phyloP scores from a whole-genome alignment of 164 flowering plant genomes.

The Piper betle region DNA sequence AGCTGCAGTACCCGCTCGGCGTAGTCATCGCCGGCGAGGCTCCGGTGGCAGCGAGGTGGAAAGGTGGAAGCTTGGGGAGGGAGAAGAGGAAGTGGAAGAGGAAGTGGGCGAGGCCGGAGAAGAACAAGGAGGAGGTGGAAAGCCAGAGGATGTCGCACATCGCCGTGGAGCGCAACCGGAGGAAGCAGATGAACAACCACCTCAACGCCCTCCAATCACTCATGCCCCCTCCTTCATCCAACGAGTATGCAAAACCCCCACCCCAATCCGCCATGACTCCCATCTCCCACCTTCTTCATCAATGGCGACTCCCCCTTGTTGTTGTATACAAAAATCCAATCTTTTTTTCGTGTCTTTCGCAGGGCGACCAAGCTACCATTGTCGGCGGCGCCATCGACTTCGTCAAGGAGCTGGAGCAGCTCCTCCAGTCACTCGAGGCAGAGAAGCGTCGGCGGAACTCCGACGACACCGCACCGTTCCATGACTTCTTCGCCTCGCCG shows the following conservation, averaged over 20 bases:
- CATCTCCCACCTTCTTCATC: not conserved
- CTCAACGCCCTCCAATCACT: slow-evolving; percentile 46
- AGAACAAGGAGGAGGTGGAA: slow-evolving; percentile 55
- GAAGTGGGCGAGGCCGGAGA: slow-evolving; percentile 28
- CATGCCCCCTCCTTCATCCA: slow-evolving; percentile 55
- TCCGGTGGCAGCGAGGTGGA: not conserved
- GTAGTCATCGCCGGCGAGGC: slow-evolving; percentile 4
- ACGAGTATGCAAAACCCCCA: slow-evolving; percentile 20
- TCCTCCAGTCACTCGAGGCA: slow-evolving; percentile 41
- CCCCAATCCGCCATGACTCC: not conserved
- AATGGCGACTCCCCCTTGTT: not conserved
- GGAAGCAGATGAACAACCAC: slow-evolving; percentile 63
- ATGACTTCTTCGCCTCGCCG: slow-evolving; percentile 17
- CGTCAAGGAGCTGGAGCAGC: slow-evolving; percentile 56
- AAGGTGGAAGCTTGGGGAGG: not conserved
- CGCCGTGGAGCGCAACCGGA: slow-evolving; percentile 59
- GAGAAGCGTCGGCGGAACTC: slow-evolving; percentile 20
- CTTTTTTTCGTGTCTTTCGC: not conserved
- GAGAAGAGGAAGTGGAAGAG: slow-evolving; percentile 34
- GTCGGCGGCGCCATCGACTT: slow-evolving; percentile 72
- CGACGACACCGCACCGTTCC: slow-evolving; percentile 8
- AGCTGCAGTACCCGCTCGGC: slow-evolving; percentile 3
- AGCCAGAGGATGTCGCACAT: slow-evolving; percentile 61
- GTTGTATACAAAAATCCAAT: too few relatives aligned
- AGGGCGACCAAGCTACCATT: slow-evolving; percentile 76